Conservation (phyloP, 73 alveolate genomes). For the Paramecium tetraurelia region DNA sequence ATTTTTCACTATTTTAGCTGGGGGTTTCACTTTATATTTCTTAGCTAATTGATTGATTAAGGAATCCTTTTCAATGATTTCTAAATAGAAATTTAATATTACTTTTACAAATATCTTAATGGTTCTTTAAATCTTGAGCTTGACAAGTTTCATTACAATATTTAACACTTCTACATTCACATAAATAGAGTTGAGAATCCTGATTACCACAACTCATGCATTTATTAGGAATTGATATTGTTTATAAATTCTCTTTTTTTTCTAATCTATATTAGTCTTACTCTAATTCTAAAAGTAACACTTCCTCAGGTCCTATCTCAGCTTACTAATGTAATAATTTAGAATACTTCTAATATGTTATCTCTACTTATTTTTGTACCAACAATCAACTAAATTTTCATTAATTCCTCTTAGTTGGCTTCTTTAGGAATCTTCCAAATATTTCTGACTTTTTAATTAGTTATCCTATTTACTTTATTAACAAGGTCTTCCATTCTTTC, state of each 20-base stretch:
- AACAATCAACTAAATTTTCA: conserved; percentile 19
- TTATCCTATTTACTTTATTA: conserved; percentile 34
- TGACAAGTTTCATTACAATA: conserved; percentile 61
- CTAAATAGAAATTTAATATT: background rate
- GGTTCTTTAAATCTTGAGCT: conserved; percentile 26
- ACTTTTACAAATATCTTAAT: conserved; percentile 51
- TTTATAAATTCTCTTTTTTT: background rate
- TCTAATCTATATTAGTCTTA: background rate
- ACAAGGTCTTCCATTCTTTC: conserved; percentile 41
- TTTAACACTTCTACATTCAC: conserved; percentile 61
- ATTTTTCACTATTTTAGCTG: background rate
- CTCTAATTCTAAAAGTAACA: conserved; percentile 62
- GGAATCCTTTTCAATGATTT: background rate
- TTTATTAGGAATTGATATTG: background rate
- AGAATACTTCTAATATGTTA: background rate
- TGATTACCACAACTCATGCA: conserved; percentile 23
- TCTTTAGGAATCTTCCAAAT: conserved; percentile 59
- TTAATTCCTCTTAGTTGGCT: conserved; percentile 25
- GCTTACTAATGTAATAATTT: conserved; percentile 36
- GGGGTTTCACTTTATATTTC: conserved; percentile 64
- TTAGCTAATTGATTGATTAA: background rate
- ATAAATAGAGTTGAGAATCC: conserved; percentile 41
- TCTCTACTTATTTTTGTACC: conserved; percentile 34
- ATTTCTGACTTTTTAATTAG: conserved; percentile 40
- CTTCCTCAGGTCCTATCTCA: conserved; percentile 71